Conservation (phyloP, 2,329 filamentous ascomycete species). For the Phialophora verrucosa region DNA sequence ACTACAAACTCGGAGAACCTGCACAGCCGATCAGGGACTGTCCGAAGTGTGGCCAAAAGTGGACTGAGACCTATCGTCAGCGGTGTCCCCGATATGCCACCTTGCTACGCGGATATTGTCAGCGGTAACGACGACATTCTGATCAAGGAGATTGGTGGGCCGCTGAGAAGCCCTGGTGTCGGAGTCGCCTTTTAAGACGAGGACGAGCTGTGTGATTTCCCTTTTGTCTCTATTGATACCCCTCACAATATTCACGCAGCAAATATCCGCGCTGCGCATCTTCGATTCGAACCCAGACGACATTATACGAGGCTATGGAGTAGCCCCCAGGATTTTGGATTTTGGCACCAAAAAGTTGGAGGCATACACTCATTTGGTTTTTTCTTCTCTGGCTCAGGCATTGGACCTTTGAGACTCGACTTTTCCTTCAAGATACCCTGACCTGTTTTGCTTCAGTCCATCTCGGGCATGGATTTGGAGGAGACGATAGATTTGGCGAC, state of each 20-base stretch:
- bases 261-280: neutral
- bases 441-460: conserved; percentile 14
- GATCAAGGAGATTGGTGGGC: conserved; percentile 36
- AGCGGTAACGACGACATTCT: conserved; percentile 22
- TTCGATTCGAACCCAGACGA: conserved; percentile 4
- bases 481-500: conserved; percentile 2
- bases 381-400: conserved; percentile 21
- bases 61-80: conserved; percentile 30
- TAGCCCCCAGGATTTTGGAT: conserved; percentile 10
- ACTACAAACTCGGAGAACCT: conserved; percentile 29
- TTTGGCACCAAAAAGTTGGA: conserved; percentile 21
- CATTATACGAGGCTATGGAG: conserved; percentile 6
- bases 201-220: neutral
- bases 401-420: conserved; percentile 24
- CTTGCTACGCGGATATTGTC: conserved; percentile 27
- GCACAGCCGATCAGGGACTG: conserved; percentile 32
- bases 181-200: conserved; percentile 35
- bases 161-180: conserved; percentile 35
- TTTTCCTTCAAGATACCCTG: conserved; percentile 24
- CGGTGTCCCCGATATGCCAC: conserved; percentile 31
- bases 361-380: conserved; percentile 22
- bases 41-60: conserved; percentile 28
- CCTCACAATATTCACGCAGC: conserved; percentile 1
- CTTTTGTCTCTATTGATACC: conserved; percentile 25
- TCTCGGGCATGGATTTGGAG: neutral